These are phyloP conservation scores for Pseudopediastrum boryanum DNA, from an alignment of 139 green algal genomes.

Conservation along the genomic window DNA sequence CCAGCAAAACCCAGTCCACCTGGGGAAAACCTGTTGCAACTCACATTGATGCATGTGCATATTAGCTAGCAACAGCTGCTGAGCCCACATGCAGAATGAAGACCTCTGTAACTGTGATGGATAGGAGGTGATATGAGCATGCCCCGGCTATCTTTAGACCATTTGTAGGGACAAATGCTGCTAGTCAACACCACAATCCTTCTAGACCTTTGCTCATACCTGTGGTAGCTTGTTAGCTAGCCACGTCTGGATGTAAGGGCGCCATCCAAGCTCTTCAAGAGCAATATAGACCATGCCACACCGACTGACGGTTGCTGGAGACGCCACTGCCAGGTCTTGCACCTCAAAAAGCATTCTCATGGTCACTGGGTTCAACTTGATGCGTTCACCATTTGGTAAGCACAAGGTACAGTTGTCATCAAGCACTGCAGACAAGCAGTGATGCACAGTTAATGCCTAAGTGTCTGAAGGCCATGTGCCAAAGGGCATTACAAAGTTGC, in stretches of 20 bases:
- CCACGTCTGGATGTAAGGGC: conserved; percentile 81
- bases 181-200: conserved; percentile 63
- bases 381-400: conserved; percentile 86
- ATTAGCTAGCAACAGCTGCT: no score
- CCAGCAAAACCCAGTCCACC: no score
- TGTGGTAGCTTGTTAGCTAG: conserved; percentile 44
- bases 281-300: conserved; percentile 94
- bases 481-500: no score
- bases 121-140: no score
- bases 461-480: no score
- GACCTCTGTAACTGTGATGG: no score
- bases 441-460: no score
- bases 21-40: no score
- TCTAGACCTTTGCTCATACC: conserved; percentile 62
- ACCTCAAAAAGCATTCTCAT: conserved; percentile 72
- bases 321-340: conserved; percentile 82
- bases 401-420: conserved; percentile 83
- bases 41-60: no score
- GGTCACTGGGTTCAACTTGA: conserved; percentile 53
- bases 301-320: conserved; percentile 90
- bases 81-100: no score
- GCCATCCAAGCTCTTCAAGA: conserved; percentile 84
- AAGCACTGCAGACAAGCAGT: conserved; percentile 52
- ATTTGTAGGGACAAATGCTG: neutral
- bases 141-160: no score